Evolutionary conservation across 2,329 filamentous ascomycete species (phyloP), one percentile per base, ranked within the genome.

Genomic region (Paecilomyces niveus): DNA sequence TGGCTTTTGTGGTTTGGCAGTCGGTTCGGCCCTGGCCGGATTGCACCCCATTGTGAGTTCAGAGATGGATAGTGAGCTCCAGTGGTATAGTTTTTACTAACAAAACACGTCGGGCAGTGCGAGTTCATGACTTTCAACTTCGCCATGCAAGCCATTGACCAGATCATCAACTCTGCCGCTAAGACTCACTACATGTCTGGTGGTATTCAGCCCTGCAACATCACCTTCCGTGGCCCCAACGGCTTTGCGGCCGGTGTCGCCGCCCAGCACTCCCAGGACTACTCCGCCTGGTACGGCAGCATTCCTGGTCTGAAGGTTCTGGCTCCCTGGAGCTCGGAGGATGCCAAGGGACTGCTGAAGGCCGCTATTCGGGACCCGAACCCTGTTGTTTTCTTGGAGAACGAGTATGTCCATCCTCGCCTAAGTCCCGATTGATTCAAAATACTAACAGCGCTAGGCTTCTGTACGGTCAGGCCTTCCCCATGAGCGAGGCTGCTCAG

Each of bases 81-180:
- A n/a, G 8, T 26, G 8, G 31, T 49, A 11, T 13, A 26, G 7
- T 32, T 29, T n/a, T 53, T 26, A 45, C 64, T 61, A 59, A 62
- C 53, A 52, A 24, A 52, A 57, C 3, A 55, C 52, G 45, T 45
- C 18, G 49, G 21, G 3, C 63, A 94, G 90, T 94, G 89, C 85
- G 94, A 99, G 82, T 99, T 99, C 85, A 99, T 99, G 94, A 99
- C 94, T 72, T 97, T 96, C 87, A 99, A 99, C 86, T 97, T 97
- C 76, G 93, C 94, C 78, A 99, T 99, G 94, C 94, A 99, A 82
- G 91, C 94, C 75, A 99, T 99, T 78, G 94, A 99, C 77, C 94
- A 99, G 78, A 90, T 99, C 75, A 92, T 99, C 86, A 99, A 99
- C 87, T 97, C 93, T 54, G 94, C 83, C 68, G 94, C 92, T 73